Evolutionary conservation across 2,329 filamentous ascomycete species (phyloP), one percentile per base, ranked within the genome.

Genomic region (Trichoderma sp.): DNA sequence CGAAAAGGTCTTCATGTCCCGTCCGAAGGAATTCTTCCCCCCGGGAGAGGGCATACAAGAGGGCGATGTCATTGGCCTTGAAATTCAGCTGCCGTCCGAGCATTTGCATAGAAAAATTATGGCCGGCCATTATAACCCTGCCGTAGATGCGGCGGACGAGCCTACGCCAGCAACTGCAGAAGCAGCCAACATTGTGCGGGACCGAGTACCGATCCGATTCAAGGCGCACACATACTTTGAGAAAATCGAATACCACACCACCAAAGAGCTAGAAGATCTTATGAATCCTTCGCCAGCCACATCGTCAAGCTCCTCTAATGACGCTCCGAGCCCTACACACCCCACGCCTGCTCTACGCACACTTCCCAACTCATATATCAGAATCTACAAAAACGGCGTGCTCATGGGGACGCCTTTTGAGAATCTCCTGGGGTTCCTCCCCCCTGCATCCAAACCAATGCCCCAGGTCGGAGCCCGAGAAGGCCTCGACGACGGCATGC

Each of bases 141-240:
- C 93, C 3, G 90, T 95, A 1, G 95, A 98, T 77, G 79, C 88
- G 1, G 82, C 86, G 53, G 88, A 91, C 74, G 89, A 91, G 58
- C 85, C 88, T 5, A 82, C 84, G 11, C 81, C 84, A 20, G 79
- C 84, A 3, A 85, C 87, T 0, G 85, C 87, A n/a, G 86, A 88
- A 73, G 88, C 88, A 0, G 83, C 89, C 17, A 96, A 98, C 80
- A 92, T 98, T 73, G 93, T 99, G 72, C 93, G 97, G 73, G 97
- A 99, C 81, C 93, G 96, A 63, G 94, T 98, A 58, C 95, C 96
- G 1, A 97, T 98, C 75, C 91, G 95, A 11, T 97, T 97, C 85
- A 98, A 97, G 81, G 90, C 92, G 55, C 94, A 97, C 80, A 92
- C 95, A 68, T 97, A 97, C 83, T 98, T 97, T 81, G 95, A 98